Percentiles rank a stretch among this genome's conserved stretches.
These are phyloP conservation scores for Fusarium nygamai DNA, from an alignment of 2,329 filamentous ascomycete species.

Conservation along the genomic window DNA sequence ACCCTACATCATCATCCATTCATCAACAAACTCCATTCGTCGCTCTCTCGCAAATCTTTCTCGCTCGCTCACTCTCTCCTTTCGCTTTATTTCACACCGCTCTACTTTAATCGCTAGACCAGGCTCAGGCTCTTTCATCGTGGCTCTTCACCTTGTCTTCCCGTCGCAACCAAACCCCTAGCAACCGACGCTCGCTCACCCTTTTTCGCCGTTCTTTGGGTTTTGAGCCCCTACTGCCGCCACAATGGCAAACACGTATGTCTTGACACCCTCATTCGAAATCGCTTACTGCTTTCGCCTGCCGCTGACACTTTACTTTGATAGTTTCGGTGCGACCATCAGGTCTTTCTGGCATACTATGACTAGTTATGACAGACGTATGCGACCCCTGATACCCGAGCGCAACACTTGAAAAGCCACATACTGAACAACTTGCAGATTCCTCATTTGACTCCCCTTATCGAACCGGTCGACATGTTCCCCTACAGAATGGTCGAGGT, in stretches of 20 bases:
- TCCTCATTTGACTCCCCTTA: constrained; percentile 94
- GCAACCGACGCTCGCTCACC: constrained; percentile 28
- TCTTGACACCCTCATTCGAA: constrained; percentile 1
- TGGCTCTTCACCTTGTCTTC: constrained; percentile 16
- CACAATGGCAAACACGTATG: constrained; percentile 48
- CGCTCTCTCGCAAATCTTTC: constrained; percentile 9
- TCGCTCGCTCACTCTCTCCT: constrained; percentile 13
- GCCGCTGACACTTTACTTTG: constrained; percentile 27
- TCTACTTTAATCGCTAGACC: constrained; percentile 29
- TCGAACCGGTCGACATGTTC: constrained; percentile 88
- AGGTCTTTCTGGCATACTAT: constrained; percentile 96
- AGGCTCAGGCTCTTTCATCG: constrained; percentile 8
- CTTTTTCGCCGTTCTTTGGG: constrained; percentile 29
- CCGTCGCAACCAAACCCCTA: constrained; percentile 19
- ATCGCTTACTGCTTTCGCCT: not conserved
- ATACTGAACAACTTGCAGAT: constrained; percentile 64
- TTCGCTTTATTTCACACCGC: constrained; percentile 13
- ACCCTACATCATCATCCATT: constrained; percentile 32
- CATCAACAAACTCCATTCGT: constrained; percentile 10
- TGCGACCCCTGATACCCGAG: constrained; percentile 42
- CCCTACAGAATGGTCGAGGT: constrained; percentile 83
- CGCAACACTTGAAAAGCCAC: not conserved
- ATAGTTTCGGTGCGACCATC: constrained; percentile 75
- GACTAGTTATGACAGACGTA: constrained; percentile 76
- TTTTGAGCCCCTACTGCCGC: constrained; percentile 32